Conservation (phyloP, 768 basidiomycete genomes). For the Tulasnella sp. region DNA sequence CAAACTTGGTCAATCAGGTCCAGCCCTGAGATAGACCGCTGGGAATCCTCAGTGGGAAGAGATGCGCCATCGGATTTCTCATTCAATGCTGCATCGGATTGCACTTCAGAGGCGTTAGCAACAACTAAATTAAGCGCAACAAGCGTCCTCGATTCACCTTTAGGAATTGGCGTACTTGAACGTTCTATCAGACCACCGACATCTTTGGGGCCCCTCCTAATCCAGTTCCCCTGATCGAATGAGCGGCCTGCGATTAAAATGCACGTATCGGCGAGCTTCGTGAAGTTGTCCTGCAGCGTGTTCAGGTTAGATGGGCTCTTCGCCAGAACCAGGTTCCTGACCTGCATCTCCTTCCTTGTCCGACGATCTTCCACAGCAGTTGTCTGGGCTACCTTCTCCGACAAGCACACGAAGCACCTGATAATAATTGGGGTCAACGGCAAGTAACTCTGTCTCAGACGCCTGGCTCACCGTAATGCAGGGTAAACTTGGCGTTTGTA, state of each 20-base stretch:
- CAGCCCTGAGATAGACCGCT: conserved; percentile 3
- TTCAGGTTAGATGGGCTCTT: background rate
- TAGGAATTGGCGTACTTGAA: conserved; percentile 33
- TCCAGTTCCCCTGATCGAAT: conserved; percentile 78
- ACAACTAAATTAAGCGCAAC: background rate
- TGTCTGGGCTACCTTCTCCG: conserved; percentile 85
- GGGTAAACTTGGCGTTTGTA: conserved; percentile 74
- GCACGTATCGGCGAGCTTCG: conserved; percentile 80
- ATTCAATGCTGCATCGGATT: conserved; percentile 32
- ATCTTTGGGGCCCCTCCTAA: conserved; percentile 69
- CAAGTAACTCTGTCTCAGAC: conserved; percentile 25
- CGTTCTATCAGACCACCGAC: conserved; percentile 64
- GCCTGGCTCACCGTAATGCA: conserved; percentile 61
- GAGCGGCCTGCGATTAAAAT: conserved; percentile 72
- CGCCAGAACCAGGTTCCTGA: conserved; percentile 39
- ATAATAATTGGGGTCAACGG: conserved; percentile 34
- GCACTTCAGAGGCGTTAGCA: conserved; percentile 20
- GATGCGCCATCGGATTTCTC: conserved; percentile 30
- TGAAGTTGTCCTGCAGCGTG: conserved; percentile 68
- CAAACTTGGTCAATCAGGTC: conserved; percentile 32
- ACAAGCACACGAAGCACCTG: conserved; percentile 76
- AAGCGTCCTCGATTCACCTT: background rate
- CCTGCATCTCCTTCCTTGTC: conserved; percentile 87
- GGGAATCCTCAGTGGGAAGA: conserved; percentile 29
- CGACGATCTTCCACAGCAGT: conserved; percentile 88